Evolutionary conservation across 768 basidiomycete species (phyloP).

Genomic region (Strobilomyces echinocephalus): DNA sequence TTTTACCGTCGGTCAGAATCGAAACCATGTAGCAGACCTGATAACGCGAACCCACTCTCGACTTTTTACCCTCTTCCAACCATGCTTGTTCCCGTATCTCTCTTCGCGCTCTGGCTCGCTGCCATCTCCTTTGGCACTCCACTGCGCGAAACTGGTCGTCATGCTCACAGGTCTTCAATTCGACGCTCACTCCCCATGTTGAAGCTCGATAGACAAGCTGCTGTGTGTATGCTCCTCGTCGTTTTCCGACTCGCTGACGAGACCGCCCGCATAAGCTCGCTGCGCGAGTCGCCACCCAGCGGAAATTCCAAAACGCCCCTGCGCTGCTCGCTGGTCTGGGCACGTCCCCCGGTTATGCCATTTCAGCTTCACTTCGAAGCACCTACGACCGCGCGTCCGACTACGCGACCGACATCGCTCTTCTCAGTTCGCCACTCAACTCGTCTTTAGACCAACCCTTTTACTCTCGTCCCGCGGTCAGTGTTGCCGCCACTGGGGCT

Average conservation of each 20-base stretch:
- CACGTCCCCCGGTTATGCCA: conserved; percentile 2
- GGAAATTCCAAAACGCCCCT: conserved; percentile 18
- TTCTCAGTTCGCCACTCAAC: not conserved
- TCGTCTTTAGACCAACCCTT: not conserved
- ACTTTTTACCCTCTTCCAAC: not conserved
- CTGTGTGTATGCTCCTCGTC: conserved; percentile 6
- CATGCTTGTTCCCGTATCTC: conserved; percentile 9
- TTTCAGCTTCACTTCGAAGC: conserved; percentile 12
- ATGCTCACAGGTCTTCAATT: not conserved
- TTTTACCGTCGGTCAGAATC: conserved; percentile 3
- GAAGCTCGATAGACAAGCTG: not conserved
- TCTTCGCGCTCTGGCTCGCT: conserved; percentile 9
- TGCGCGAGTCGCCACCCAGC: conserved; percentile 7
- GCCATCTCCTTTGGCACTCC: conserved; percentile 10
- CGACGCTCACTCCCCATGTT: not conserved
- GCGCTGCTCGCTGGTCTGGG: conserved; percentile 9
- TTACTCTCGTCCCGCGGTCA: not conserved
- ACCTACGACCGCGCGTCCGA: conserved; percentile 21
- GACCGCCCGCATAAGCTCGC: conserved; percentile 12
- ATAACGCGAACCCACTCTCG: not conserved
- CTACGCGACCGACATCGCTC: conserved; percentile 9
- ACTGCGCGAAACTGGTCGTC: not conserved
- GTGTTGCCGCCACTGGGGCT: not conserved
- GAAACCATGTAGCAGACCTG: conserved; percentile 8
- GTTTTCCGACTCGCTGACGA: not conserved